These are phyloP conservation scores for Aspergillus sp. DNA, from an alignment of 2,329 filamentous ascomycete genomes.

Conservation along the genomic window DNA sequence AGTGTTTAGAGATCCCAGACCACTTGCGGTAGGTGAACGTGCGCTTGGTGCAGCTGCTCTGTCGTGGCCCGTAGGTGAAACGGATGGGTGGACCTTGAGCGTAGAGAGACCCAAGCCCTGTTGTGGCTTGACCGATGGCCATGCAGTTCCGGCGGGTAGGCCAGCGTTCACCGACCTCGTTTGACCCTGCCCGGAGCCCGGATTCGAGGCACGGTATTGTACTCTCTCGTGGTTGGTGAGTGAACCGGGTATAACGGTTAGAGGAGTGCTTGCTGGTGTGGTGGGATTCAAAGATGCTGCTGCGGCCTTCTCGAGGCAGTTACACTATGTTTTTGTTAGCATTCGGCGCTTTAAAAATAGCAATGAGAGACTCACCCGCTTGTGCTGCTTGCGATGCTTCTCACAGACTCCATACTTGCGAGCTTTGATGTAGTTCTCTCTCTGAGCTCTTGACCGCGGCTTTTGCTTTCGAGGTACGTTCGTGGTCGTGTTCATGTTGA, in stretches of 20 bases:
- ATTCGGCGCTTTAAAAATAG: not conserved
- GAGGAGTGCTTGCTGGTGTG: conserved; percentile 19
- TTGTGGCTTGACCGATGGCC: not conserved
- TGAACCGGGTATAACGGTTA: not conserved
- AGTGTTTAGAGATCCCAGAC: not conserved
- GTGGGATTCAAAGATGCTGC: conserved; percentile 25
- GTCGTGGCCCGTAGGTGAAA: conserved; percentile 1
- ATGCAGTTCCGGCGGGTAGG: not conserved
- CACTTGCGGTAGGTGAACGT: not conserved
- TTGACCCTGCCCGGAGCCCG: not conserved
- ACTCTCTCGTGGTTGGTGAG: conserved; percentile 13
- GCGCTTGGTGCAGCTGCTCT: not conserved
- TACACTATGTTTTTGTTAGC: conserved; percentile 38
- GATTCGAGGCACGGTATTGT: not conserved
- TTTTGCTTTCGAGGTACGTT: conserved; percentile 49
- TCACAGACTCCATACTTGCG: conserved; percentile 49
- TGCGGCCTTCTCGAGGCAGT: conserved; percentile 44
- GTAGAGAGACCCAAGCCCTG: not conserved
- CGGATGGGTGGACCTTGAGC: not conserved
- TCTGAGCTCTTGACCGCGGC: conserved; percentile 46
- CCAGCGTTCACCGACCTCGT: not conserved
- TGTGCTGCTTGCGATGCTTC: conserved; percentile 50
- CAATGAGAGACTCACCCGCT: conserved; percentile 37
- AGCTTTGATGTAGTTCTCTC: conserved; percentile 49
- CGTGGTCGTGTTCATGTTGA: conserved; percentile 50